phyloP scores from a whole-genome alignment of 805 yeast genomes.

The Hanseniaspora lindneri region DNA sequence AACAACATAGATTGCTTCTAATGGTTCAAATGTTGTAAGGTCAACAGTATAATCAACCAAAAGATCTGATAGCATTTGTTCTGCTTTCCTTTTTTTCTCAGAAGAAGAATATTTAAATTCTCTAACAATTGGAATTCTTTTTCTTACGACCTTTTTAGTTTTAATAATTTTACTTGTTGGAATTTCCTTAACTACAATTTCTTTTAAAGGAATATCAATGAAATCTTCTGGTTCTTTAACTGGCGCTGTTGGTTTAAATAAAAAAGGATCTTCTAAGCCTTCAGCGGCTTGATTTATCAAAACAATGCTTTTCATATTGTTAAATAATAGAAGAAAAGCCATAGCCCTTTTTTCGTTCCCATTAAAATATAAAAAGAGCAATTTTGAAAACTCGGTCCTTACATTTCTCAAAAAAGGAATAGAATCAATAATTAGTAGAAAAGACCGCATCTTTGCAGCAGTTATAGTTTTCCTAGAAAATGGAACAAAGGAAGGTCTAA shows the following conservation, averaged over 20 bases:
- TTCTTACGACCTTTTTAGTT: neutral
- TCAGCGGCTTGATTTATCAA: neutral
- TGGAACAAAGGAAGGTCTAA: neutral
- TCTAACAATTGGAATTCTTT: constrained; percentile 2
- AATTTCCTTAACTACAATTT: neutral
- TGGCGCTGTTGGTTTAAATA: neutral
- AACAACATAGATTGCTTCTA: constrained; percentile 36
- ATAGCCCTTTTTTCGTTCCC: constrained; percentile 30
- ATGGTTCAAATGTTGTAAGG: constrained; percentile 42
- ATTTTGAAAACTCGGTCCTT: neutral
- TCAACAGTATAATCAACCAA: constrained; percentile 32
- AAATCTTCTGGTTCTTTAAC: neutral
- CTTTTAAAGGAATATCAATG: neutral
- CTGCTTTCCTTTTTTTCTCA: constrained; percentile 17
- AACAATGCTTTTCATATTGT: neutral
- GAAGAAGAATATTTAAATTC: constrained; percentile 14
- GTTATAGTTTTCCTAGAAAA: neutral
- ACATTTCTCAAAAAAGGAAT: constrained; percentile 25
- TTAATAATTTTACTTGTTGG: neutral
- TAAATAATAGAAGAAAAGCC: neutral
- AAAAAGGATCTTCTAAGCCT: neutral
- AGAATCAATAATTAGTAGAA: neutral
- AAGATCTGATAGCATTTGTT: constrained; percentile 19
- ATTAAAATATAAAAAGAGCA: constrained; percentile 27
- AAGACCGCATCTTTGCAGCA: neutral